These are phyloP conservation scores for Capsicum chinense DNA, from an alignment of 257 asterid genomes.

Conservation along the genomic window DNA sequence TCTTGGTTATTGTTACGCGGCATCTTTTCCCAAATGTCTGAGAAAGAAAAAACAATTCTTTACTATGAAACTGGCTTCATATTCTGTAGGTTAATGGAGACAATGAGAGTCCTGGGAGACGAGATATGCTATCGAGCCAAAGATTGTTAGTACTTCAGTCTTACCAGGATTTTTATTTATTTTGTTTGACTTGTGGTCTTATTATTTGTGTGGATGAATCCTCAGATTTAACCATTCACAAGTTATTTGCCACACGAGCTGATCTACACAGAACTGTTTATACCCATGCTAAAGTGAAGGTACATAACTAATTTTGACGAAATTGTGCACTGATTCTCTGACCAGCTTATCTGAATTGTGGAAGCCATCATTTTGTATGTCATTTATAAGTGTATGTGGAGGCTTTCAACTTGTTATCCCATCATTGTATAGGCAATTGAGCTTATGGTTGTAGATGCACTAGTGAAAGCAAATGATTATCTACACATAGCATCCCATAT, in stretches of 20 bases:
- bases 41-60: constrained; percentile 13
- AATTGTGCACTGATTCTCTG: constrained; percentile 19
- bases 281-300: constrained; percentile 98
- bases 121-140: constrained; percentile 93
- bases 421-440: constrained; percentile 72
- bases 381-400: background rate
- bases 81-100: constrained; percentile 76
- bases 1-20: background rate
- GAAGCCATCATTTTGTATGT: constrained; percentile 22
- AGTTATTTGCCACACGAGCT: constrained; percentile 88
- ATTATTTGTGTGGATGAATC: constrained; percentile 33
- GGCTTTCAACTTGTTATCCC: constrained; percentile 14
- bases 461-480: constrained; percentile 76
- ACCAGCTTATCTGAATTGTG: constrained; percentile 20
- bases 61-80: constrained; percentile 20
- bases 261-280: constrained; percentile 88
- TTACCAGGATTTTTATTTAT: background rate
- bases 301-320: constrained; percentile 30
- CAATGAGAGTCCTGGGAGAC: constrained; percentile 89
- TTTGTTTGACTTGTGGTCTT: constrained; percentile 30
- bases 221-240: constrained; percentile 85
- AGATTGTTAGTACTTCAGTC: constrained; percentile 60
- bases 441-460: constrained; percentile 88
- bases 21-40: background rate
- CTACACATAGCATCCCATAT: constrained; percentile 75